Base-by-base conservation (phyloP, 139 green algal species). In the Picochlorum sp. region DNA sequence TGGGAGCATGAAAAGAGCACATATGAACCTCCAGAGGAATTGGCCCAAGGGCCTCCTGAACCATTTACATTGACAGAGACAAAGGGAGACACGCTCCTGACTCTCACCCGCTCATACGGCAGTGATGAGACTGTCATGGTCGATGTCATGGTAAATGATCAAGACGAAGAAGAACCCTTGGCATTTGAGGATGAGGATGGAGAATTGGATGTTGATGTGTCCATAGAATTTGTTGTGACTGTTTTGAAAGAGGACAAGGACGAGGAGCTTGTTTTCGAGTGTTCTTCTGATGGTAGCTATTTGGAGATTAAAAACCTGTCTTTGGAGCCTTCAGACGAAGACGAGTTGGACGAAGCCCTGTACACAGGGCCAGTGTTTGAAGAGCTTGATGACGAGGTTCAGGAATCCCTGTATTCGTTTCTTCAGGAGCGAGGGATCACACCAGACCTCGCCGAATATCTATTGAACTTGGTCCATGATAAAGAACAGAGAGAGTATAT, bases 401-500 rank as follows among this genome's bases (percentile, higher is more conserved):
- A 91, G 69, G 70, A 78, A 38, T 60, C 74, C 1, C 86, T 91
- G 23, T 26, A 74, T 2, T 61, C 80, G 24, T 91, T 82, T 66
- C 61, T 91, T 16, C 77, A 87, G 26, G 84, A 85, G 73, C 74
- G 84, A 16, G 83, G 83, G 7, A 59, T 87, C 23, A 73, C 74
- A 30, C 38, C 68, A 3, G 73, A 83, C 23, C 72, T 91, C 57
- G 83, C 71, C 1, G 63, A 67, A 11, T 92, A 85, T 75, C 65
- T 92, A 54, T 38, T 82, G 21, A 72, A 78, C 61, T 69, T 85
- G 3, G 60, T 83, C n/a, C 66, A 83, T 49, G 85, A 92, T 72
- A 91, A 91, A 77, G 79, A 91, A 62, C 69, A 90, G 74, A 68
- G 71, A 21, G 82, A 90, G 68, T 92, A 92, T 69, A 81, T 79